Conservation (phyloP, 805 yeast species). For the Lipomyces chichibuensis region DNA sequence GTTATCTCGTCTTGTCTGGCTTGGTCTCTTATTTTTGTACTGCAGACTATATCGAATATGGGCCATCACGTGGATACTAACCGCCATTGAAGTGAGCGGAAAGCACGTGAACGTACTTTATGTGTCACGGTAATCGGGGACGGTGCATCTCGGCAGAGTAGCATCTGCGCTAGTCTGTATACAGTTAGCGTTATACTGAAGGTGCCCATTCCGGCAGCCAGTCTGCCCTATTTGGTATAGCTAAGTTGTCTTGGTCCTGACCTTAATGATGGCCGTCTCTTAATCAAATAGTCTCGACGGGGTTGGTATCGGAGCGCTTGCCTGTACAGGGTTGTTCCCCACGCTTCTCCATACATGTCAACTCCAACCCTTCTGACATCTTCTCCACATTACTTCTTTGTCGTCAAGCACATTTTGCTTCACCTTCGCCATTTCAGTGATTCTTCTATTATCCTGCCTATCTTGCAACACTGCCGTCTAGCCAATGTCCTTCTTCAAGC, state of each 20-base stretch:
- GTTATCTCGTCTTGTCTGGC: neutral
- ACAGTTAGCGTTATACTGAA: neutral
- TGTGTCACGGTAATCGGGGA: neutral
- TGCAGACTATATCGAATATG: neutral
- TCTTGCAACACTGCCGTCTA: neutral
- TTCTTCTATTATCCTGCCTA: neutral
- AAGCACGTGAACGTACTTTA: neutral
- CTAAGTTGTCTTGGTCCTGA: neutral
- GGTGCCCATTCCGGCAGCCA: neutral
- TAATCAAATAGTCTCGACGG: no score
- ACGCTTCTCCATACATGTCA: conserved; percentile 1
- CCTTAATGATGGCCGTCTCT: neutral
- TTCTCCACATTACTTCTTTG: neutral
- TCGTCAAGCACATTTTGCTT: neutral
- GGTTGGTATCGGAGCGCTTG: neutral
- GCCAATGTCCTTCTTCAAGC: conserved; percentile 30
- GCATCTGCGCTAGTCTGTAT: neutral
- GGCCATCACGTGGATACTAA: neutral
- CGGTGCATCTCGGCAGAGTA: neutral
- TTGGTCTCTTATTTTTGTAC: neutral
- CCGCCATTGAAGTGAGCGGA: neutral
- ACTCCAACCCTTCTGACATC: neutral
- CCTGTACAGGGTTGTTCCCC: neutral
- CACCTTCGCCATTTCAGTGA: neutral
- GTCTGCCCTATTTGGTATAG: neutral